Percentiles rank a stretch among this genome's conserved stretches.
These are phyloP conservation scores for Sporopachydermia cereana DNA, from an alignment of 1,139 yeast genomes.

Conservation along the genomic window DNA sequence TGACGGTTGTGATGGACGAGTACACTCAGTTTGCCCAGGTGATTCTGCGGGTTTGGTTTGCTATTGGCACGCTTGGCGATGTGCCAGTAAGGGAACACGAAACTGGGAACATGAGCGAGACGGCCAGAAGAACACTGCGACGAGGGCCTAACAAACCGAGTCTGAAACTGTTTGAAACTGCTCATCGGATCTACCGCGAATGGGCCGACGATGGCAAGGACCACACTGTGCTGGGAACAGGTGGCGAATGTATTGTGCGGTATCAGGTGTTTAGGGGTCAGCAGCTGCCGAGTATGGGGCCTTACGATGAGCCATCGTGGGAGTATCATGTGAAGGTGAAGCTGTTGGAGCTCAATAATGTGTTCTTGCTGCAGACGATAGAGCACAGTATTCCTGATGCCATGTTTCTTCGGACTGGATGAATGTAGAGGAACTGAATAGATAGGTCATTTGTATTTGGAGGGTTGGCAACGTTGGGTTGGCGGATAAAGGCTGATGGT, in stretches of 20 bases:
- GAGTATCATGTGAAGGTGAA: conserved; percentile 6
- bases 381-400: conserved; percentile 2
- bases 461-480: too few species aligned
- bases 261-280: not conserved
- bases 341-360: not conserved
- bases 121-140: not conserved
- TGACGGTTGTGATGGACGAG: conserved; percentile 1
- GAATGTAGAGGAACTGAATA: too few species aligned
- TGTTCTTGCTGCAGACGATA: not conserved
- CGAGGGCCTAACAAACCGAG: not conserved
- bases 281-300: conserved; percentile 1
- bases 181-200: not conserved
- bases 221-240: not conserved
- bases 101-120: not conserved
- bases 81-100: not conserved
- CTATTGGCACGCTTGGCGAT: conserved; percentile 2
- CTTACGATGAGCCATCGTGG: not conserved
- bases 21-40: not conserved
- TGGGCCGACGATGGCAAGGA: conserved; percentile 4
- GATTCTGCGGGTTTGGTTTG: conserved; percentile 5
- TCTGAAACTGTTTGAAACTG: conserved; percentile 2
- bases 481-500: too few species aligned
- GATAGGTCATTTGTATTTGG: too few species aligned
- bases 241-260: conserved; percentile 4
- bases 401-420: not conserved